Evolutionary conservation across 371 early-diverging fungal genomes (phyloP), one percentile per base, ranked within the genome.

Genomic region (Haplosporangium sp.): DNA sequence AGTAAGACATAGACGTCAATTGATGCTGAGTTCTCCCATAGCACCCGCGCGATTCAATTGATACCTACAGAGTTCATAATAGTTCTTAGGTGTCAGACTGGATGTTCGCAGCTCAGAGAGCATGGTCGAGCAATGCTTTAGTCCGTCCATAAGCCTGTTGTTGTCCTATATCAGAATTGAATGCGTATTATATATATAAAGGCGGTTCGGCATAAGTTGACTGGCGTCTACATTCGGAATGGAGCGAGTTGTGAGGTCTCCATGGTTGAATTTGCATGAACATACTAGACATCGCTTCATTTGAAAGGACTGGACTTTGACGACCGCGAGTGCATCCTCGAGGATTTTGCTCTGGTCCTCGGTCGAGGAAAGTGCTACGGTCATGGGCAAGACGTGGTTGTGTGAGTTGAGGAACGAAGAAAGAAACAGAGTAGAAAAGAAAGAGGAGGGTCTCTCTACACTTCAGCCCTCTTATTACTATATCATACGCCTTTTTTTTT

Each of bases 71-170:
- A 98, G 92, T 82, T 98, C 98, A 82, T 97, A 98, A 83, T 98
- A 98, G 83, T 93, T 92, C 82, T 96, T 98, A 29, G 98, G 99
- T 0, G 96, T 94, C 59, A 98, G 84, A 5, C 92, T 88, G 23
- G 97, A 95, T 4, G 97, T 96, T 55, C 96, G 89, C 58, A 98
- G 88, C 82, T 98, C 99, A 18, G 93, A 89, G 7, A 98, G 89
- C 96, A 98, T 96, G 42, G 95, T 94, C 6, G 98, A 97, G 81
- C 95, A 94, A 81, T 97, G 95, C 81, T 98, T 98, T 20, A 98
- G 85, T 4, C 96, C 96, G 70, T 98, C 99, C 94, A 96, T 94
- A 36, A 97, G 87, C 66, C 92, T 91, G 85, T 92, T 88, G 75
- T 93, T 90, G 72, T 94, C 94, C 95, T 95, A 69, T 16, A 18